Evolutionary conservation across 371 early-diverging fungal species (phyloP), one percentile per base, ranked within the genome.

Genomic region (Amoeboaphelidium protococcarum): DNA sequence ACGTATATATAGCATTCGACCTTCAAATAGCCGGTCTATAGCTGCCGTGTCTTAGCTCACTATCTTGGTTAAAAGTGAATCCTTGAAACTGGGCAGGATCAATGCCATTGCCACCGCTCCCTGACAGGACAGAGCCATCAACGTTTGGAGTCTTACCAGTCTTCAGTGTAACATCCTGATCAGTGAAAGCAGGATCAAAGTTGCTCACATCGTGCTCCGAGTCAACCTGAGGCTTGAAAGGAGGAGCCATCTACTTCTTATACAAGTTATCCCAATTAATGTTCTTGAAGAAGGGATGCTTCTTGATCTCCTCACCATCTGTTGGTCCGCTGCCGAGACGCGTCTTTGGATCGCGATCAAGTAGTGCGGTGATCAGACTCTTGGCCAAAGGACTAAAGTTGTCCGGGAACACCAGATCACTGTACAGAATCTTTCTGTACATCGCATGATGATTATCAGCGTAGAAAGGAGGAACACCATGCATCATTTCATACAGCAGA

Each of bases 271-370:
- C 71, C 88, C 87, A 95, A 58, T 85, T 79, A 44, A 85, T 75
- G 26, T 82, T 83, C 26, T 68, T 67, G 65, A 95, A 95, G 70
- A 84, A 95, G 2, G 84, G 76, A 57, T 95, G 94, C n/a, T 65
- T 61, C 63, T 79, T 86, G 49, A 95, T 80, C 24, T 86, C 84
- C 26, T 76, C 73, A 21, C 80, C 82, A 3, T 72, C 74, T 20
- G 58, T 57, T 2, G 63, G 53, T n/a, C 64, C 67, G 22, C 64
- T 60, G 20, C 80, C 81, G 24, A 82, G 61, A 24, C 84, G 67
- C 6, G 53, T 44, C 4, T 50, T 43, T 3, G 81, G 80, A 41
- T 74, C 66, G 22, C 79, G 69, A 22, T 77, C 69, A 2, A 82
- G 55, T 44, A 40, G 37, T 21, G 13, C 37, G 21, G 23, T 23